Evolutionary conservation across 345 rosid genomes (phyloP).

Genomic region (Populus euphratica): DNA sequence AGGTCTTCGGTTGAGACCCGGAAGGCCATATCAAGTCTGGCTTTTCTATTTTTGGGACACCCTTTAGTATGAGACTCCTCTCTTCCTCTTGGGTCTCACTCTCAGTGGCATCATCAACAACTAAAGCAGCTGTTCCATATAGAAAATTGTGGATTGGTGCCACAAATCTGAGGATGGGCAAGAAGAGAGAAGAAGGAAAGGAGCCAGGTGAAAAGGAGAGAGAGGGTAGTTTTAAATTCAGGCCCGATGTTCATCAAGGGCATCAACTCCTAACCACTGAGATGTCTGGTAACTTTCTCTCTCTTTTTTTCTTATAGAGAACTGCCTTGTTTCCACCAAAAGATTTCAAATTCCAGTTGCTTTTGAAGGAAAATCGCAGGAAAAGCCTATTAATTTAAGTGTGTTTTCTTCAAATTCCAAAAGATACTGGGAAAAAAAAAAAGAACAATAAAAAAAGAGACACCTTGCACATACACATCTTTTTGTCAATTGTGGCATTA

Average conservation of each 20-base stretch:
- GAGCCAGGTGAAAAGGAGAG: background rate
- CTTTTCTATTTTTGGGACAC: no score
- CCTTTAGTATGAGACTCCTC: background rate
- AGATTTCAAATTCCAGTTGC: background rate
- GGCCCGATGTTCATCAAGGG: conserved; percentile 13
- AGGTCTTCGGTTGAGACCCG: background rate
- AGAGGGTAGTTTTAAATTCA: conserved; percentile 13
- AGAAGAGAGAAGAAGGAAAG: background rate
- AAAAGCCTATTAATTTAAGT: no score
- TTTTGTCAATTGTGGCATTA: no score
- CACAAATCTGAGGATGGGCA: conserved; percentile 21
- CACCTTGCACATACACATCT: no score
- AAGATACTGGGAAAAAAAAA: no score
- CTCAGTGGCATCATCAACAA: background rate
- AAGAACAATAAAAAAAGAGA: no score
- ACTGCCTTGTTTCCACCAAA: background rate
- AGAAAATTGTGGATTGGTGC: conserved; percentile 8
- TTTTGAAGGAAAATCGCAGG: background rate
- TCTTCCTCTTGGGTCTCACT: background rate
- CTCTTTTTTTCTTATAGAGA: background rate
- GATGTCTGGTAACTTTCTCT: conserved; percentile 20
- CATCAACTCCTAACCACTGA: conserved; percentile 23
- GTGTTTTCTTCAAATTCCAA: no score
- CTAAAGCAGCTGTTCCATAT: background rate
- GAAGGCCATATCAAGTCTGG: background rate